phyloP scores from a whole-genome alignment of 129 eudicot genomes.

The Calendula officinalis region DNA sequence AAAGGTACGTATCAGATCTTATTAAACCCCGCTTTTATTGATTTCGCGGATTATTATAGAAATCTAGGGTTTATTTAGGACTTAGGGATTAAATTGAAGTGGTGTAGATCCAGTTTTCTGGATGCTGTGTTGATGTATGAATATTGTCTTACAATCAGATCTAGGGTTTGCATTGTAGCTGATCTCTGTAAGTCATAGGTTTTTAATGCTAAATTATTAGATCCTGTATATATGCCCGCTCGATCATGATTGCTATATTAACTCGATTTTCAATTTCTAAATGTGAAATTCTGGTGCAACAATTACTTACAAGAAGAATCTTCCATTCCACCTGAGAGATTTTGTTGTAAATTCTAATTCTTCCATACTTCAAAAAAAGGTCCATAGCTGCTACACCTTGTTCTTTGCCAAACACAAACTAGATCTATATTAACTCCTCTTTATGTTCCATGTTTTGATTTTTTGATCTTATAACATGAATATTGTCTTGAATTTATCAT shows the following conservation, averaged over 20 bases:
- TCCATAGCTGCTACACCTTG: too few relatives aligned
- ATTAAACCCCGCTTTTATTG: not conserved
- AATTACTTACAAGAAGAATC: too few relatives aligned
- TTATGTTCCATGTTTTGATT: too few relatives aligned
- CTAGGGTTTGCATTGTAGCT: conserved; percentile 16
- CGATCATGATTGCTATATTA: too few relatives aligned
- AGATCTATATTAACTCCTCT: too few relatives aligned
- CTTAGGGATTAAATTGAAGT: conserved; percentile 2
- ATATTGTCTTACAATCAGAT: conserved; percentile 21
- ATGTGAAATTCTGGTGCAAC: too few relatives aligned
- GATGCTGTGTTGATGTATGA: not conserved
- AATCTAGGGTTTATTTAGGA: not conserved
- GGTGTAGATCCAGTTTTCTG: conserved; percentile 13
- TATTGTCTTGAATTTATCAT: not conserved
- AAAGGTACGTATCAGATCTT: conserved; percentile 37
- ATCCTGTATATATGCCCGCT: too few relatives aligned
- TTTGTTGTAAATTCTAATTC: too few relatives aligned
- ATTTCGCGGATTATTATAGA: not conserved
- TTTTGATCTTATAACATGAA: not conserved
- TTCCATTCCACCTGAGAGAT: too few relatives aligned
- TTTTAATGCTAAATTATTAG: not conserved
- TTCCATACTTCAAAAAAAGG: too few relatives aligned
- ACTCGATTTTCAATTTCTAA: too few relatives aligned
- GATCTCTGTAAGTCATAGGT: not conserved
- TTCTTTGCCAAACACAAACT: too few relatives aligned